Base-by-base conservation (phyloP, 1,284 basidiomycete species). In the Anthracocystis walkeri region DNA sequence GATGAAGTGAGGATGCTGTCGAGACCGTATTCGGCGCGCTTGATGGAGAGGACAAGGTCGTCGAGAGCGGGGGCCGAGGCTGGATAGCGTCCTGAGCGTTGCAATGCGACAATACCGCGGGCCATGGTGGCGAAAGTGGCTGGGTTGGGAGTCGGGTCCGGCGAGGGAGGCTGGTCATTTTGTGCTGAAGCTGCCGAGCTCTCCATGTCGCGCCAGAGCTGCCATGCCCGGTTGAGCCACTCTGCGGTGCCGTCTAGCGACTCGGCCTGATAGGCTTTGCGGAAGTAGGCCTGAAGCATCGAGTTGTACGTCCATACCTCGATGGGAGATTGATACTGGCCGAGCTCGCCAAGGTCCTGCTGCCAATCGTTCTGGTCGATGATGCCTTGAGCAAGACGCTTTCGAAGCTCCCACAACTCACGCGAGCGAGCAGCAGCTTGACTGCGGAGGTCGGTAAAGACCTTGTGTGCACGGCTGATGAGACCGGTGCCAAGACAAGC, bases 401-500 rank as follows among this genome's bases (percentile, higher is more conserved):
- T 51, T 7, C 53, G 50, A n/a, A 68, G 61, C 48, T 78, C 70
- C 64, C 75, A 68, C 45, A 74, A 53, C 44, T 76, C 73, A 33
- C 60, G 65, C 16, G 71, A 67, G 21, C 73, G 73, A 7, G 58
- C 41, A 20, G 70, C 69, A 4, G 73, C 51, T 50, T 80, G 77
- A 42, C 55, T 60, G 21, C 81, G 78, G 40, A 82, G 59, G 49
- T 79, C 76, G 49, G 67, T 50, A 62, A 84, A 82, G 31, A 84
- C 66, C 49, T 81, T 81, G 68, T 80, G 72, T 4, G 81, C 82
- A 54, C 82, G 76, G 21, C 60, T 70, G 56, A 80, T 70, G 49
- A 84, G 75, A 7, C 81, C 81, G 8, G 80, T 80, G 25, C 76
- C 72, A 20, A 84, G 67, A 65, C 82, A 83, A 3, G 82, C 82